Evolutionary conservation across 176 grass and related monocot species (phyloP), one percentile per base, ranked within the genome.

Genomic region (Puya raimondii): DNA sequence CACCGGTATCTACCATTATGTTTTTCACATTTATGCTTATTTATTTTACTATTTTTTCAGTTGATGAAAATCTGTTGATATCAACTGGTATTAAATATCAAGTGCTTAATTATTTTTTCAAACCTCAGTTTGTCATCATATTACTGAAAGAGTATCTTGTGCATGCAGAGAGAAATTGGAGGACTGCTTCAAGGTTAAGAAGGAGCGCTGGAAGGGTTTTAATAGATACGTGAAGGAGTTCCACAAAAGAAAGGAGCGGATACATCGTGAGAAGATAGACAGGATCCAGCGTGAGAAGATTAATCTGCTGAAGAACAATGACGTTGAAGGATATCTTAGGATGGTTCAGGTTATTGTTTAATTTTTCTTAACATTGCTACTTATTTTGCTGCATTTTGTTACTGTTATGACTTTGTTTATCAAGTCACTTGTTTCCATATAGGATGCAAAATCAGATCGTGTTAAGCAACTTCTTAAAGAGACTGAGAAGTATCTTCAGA

Each of bases 361-460:
- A 23, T 64, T 76, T 68, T 67, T 57, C 72, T 67, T 59, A 80
- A 22, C 63, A 54, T 48, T 63, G 14, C 49, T 78, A 50, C 2
- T 71, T 73, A 65, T 77, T 75, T 65, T 84, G 13, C 48, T 66
- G 47, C 27, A 50, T 67, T 4, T 8, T 47, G 9, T 48, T 54
- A 15, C 67, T 67, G 50, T 57, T 42, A 42, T 7, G 33, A 42
- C 4, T 42, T 42, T 56, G 50, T 76, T 13, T 21, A 63, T 74
- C 20, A 71, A 65, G 53, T 64, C 26, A 70, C 64, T 13, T 76
- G 47, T 20, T 82, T 27, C 64, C 53, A 87, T 82, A 64, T 72
- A 97, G 93, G 93, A 97, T 87, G 86, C 93, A 82, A 97, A 97
- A 69, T 99, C 94, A 72, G 94, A 99, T 58, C 89, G 94, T 48